Percentiles rank a stretch among this genome's conserved stretches.
Conservation (phyloP, 371 early-diverging fungal genomes). For the Syncephalastrum monosporum region DNA sequence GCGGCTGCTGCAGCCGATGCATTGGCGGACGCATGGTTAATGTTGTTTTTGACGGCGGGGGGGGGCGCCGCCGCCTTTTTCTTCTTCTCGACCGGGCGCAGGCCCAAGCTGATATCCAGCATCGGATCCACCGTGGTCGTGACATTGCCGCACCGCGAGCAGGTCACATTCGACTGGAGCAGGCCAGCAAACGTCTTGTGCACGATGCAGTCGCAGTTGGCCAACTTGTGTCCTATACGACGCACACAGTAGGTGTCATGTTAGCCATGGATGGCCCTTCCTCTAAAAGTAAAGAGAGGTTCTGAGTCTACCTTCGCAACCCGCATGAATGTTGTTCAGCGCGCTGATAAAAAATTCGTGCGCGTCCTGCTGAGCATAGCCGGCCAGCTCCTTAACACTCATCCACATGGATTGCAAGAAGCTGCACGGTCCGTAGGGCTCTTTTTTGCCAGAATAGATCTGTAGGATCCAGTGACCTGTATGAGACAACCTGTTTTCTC, state of each 20-base stretch:
- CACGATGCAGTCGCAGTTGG: conserved; percentile 80
- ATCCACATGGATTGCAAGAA: conserved; percentile 91
- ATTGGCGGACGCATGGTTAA: conserved; percentile 5
- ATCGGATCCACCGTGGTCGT: conserved; percentile 85
- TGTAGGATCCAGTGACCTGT: conserved; percentile 13
- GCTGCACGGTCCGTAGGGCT: conserved; percentile 80
- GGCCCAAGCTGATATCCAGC: conserved; percentile 88
- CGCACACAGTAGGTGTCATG: too few species aligned
- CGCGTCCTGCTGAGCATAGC: conserved; percentile 95
- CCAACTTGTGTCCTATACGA: conserved; percentile 21
- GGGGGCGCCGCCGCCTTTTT: conserved; percentile 14
- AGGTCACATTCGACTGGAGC: conserved; percentile 88
- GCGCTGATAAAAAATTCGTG: conserved; percentile 95
- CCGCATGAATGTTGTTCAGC: conserved; percentile 83
- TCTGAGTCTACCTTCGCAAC: conserved; percentile 29
- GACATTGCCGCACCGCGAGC: conserved; percentile 77
- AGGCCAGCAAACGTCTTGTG: conserved; percentile 91
- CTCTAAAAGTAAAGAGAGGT: too few species aligned
- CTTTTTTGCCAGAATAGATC: conserved; percentile 69
- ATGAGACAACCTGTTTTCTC: background rate
- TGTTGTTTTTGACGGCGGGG: conserved; percentile 14
- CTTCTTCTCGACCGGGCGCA: conserved; percentile 55
- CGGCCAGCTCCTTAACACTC: conserved; percentile 81
- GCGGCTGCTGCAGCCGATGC: conserved; percentile 1
- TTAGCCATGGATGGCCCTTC: too few species aligned